Percentiles rank a stretch among this genome's conserved stretches.
Evolutionary conservation across 2,329 filamentous ascomycete genomes (phyloP).

Genomic region (Cyanodermella asteris): DNA sequence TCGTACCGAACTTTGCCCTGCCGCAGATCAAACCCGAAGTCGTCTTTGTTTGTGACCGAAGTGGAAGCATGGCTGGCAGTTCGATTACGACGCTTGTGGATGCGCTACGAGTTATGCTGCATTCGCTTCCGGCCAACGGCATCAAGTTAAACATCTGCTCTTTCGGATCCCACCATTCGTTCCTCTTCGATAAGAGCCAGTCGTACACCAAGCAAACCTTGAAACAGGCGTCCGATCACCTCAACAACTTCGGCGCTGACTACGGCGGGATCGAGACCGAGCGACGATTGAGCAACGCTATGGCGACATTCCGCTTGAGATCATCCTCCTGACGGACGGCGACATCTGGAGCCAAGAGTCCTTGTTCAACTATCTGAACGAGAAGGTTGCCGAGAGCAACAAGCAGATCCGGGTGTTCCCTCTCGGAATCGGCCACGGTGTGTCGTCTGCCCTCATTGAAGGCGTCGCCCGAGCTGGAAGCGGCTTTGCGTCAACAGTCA

Average conservation of each 20-base stretch:
- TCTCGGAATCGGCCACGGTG: conserved; percentile 31
- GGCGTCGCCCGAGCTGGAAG: conserved; percentile 36
- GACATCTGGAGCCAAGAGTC: conserved; percentile 27
- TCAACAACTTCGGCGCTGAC: conserved; percentile 20
- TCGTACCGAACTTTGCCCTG: conserved; percentile 48
- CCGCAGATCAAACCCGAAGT: conserved; percentile 37
- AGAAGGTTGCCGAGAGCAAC: conserved; percentile 18
- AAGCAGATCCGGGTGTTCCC: conserved; percentile 32
- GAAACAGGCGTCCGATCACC: conserved; percentile 20
- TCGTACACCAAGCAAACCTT: conserved; percentile 25
- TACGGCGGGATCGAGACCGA: conserved; percentile 34
- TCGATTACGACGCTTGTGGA: conserved; percentile 24
- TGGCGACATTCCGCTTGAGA: conserved; percentile 25
- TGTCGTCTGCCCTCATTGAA: conserved; percentile 35
- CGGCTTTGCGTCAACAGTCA: conserved; percentile 40
- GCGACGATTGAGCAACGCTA: conserved; percentile 25
- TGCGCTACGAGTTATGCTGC: conserved; percentile 34
- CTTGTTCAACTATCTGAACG: conserved; percentile 27
- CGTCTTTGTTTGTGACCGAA: conserved; percentile 51
- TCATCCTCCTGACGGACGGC: conserved; percentile 36
- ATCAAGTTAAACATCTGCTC: conserved; percentile 37
- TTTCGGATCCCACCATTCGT: conserved; percentile 26
- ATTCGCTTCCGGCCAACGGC: conserved; percentile 33
- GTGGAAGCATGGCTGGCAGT: conserved; percentile 31
- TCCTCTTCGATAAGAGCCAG: conserved; percentile 27